phyloP scores from a whole-genome alignment of 805 yeast genomes.

The Candida ponderosae region DNA sequence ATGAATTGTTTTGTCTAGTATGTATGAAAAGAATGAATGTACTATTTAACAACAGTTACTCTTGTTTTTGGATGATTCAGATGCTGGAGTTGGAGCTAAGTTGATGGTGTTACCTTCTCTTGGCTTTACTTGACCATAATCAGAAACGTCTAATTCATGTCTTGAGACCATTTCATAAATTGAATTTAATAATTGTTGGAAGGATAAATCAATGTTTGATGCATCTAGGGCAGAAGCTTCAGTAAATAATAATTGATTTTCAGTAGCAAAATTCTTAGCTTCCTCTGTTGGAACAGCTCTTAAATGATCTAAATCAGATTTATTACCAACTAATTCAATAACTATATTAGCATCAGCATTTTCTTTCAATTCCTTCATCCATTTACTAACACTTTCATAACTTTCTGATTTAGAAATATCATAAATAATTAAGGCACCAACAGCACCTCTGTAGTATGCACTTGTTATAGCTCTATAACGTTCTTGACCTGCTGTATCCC shows the following conservation, averaged over 20 bases:
- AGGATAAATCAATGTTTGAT: slow-evolving; percentile 90
- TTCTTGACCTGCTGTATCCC: slow-evolving; percentile 99
- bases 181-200: slow-evolving; percentile 86
- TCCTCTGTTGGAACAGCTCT: slow-evolving; percentile 98
- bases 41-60: slow-evolving; percentile 56
- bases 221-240: slow-evolving; percentile 94
- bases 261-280: slow-evolving; percentile 89
- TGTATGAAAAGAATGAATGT: too few relatives aligned
- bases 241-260: slow-evolving; percentile 85
- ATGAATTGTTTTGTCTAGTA: too few relatives aligned
- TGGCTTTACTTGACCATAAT: slow-evolving; percentile 55
- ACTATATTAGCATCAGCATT: slow-evolving; percentile 94
- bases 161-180: slow-evolving; percentile 92
- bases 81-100: slow-evolving; percentile 89
- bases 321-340: slow-evolving; percentile 89
- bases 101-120: slow-evolving; percentile 86
- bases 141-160: slow-evolving; percentile 86
- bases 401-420: slow-evolving; percentile 89
- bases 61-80: slow-evolving; percentile 45
- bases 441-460: slow-evolving; percentile 97
- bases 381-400: slow-evolving; percentile 78
- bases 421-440: slow-evolving; percentile 92
- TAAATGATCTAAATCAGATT: slow-evolving; percentile 82
- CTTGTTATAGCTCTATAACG: slow-evolving; percentile 96
- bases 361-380: slow-evolving; percentile 86